phyloP scores from a whole-genome alignment of 2,329 filamentous ascomycete genomes.

The Clonostachys chloroleuca region DNA sequence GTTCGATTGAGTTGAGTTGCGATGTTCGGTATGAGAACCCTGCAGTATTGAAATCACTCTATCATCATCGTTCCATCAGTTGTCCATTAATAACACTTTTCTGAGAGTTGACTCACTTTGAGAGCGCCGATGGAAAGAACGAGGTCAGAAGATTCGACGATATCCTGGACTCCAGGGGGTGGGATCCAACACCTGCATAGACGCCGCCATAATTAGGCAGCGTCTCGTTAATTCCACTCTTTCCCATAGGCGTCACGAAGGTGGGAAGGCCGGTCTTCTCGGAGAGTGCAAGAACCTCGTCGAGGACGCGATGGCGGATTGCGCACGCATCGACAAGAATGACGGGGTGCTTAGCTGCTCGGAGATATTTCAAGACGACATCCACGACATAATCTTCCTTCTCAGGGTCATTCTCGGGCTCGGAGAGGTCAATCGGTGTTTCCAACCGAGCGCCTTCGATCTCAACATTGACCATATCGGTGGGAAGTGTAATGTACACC shows the following conservation, averaged over 20 bases:
- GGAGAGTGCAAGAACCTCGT: constrained; percentile 69
- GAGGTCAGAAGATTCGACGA: constrained; percentile 66
- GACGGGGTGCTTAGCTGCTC: constrained; percentile 68
- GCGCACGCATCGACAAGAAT: constrained; percentile 82
- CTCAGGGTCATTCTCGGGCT: constrained; percentile 61
- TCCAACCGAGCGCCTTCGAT: constrained; percentile 69
- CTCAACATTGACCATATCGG: constrained; percentile 74
- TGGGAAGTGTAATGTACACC: constrained; percentile 80
- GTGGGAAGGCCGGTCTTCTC: constrained; percentile 72
- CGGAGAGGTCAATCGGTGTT: constrained; percentile 63
- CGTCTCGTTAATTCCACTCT: constrained; percentile 75
- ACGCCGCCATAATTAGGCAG: constrained; percentile 76
- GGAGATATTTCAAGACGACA: constrained; percentile 69
- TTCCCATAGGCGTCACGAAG: constrained; percentile 89
- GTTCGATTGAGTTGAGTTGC: constrained; percentile 73
- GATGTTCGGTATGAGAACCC: constrained; percentile 79
- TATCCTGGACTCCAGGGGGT: constrained; percentile 57
- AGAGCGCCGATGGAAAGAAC: constrained; percentile 66
- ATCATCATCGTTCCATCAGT: not conserved
- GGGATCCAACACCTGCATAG: constrained; percentile 75
- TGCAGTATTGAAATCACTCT: constrained; percentile 78
- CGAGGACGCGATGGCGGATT: constrained; percentile 68
- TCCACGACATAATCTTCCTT: constrained; percentile 81
- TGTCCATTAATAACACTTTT: not conserved
- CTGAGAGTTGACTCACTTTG: constrained; percentile 25